Conservation (phyloP, 495 filamentous ascomycete species). For the Podospora conica region DNA sequence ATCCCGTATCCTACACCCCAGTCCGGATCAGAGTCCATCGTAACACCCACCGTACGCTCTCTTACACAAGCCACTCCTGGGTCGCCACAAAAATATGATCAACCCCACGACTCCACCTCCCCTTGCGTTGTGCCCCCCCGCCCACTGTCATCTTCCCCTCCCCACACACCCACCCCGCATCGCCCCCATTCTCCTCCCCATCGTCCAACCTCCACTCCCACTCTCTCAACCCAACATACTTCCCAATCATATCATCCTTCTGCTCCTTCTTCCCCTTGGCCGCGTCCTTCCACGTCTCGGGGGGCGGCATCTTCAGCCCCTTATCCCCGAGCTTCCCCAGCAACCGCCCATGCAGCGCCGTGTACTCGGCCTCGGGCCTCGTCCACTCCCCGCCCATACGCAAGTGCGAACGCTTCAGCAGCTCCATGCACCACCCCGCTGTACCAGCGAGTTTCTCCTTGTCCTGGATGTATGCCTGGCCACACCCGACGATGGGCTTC, state of each 20-base stretch:
- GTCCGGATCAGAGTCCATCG: not conserved
- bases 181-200: not conserved
- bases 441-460: conserved; percentile 36
- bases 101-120: conserved; percentile 2
- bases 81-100: conserved; percentile 15
- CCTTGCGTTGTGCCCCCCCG: not conserved
- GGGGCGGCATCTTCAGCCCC: conserved; percentile 7
- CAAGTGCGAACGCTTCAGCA: conserved; percentile 43
- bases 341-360: conserved; percentile 12
- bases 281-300: conserved; percentile 17
- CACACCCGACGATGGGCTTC: not conserved
- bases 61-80: conserved; percentile 11
- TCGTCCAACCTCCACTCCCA: conserved; percentile 18
- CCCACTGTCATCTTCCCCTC: not conserved
- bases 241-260: conserved; percentile 22
- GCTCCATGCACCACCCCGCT: conserved; percentile 43
- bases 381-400: conserved; percentile 29
- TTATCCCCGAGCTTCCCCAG: conserved; percentile 9
- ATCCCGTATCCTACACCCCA: not conserved
- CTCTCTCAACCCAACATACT: conserved; percentile 18
- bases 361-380: conserved; percentile 22
- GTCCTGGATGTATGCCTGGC: not conserved
- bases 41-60: not conserved
- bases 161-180: not conserved
- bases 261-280: conserved; percentile 11